phyloP scores from a whole-genome alignment of 345 rosid species.

The Eucalyptus globulus region DNA sequence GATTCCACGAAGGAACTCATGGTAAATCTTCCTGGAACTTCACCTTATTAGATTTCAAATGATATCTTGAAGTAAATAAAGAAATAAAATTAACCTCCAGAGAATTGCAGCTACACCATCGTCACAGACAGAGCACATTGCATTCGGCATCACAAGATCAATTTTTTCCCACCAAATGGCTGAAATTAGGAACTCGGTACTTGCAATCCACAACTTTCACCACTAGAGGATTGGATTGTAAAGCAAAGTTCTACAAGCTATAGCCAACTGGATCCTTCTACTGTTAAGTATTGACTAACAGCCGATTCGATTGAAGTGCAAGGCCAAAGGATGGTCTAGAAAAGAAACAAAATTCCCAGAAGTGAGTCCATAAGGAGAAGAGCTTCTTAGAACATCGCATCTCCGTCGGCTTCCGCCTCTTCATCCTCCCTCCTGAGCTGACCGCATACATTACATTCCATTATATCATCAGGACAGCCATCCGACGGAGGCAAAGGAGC shows the following conservation, averaged over 20 bases:
- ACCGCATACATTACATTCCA: conserved; percentile 53
- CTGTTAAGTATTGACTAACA: background rate
- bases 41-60: background rate
- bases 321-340: background rate
- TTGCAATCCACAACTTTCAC: background rate
- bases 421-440: conserved; percentile 34
- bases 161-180: background rate
- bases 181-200: background rate
- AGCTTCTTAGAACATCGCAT: background rate
- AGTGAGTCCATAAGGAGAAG: background rate
- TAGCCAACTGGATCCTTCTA: background rate
- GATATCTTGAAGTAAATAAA: background rate
- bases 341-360: background rate
- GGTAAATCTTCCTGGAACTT: background rate
- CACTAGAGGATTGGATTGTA: too few species aligned
- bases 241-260: too few species aligned
- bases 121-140: background rate
- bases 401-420: conserved; percentile 1
- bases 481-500: conserved; percentile 51
- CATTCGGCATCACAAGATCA: background rate
- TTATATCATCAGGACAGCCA: conserved; percentile 5
- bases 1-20: background rate
- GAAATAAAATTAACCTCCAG: background rate
- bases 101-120: background rate
- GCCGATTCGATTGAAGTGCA: background rate